Evolutionary conservation across 257 asterid species (phyloP).

Genomic region (Cynanchum wilfordii): DNA sequence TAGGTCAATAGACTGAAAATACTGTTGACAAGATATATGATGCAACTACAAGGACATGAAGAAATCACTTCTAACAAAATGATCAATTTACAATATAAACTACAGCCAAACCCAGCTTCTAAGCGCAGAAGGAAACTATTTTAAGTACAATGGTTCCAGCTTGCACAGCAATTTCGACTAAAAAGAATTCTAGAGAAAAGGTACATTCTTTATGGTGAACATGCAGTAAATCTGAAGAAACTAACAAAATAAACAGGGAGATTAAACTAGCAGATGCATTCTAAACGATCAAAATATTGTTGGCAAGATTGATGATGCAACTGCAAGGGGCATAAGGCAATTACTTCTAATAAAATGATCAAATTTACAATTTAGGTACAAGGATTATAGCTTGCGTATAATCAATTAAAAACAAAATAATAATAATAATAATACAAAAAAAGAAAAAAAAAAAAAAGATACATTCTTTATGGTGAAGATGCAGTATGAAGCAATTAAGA

Average conservation of each 20-base stretch:
- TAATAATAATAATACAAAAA: no score
- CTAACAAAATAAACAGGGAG: neutral
- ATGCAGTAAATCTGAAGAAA: neutral
- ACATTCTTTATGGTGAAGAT: no score
- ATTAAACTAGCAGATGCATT: neutral
- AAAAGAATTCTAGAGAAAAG: neutral
- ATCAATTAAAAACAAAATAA: neutral
- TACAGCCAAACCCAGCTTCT: neutral
- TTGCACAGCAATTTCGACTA: neutral
- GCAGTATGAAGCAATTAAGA: no score
- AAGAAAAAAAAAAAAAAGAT: no score
- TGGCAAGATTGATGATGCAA: no score
- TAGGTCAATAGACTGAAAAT: neutral
- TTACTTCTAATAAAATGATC: no score
- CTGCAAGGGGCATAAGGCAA: no score
- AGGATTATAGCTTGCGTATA: no score
- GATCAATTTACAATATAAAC: neutral
- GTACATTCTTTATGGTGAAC: neutral
- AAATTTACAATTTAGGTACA: no score
- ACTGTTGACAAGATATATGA: constrained; percentile 1
- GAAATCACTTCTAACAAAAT: neutral
- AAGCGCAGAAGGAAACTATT: neutral
- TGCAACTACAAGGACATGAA: neutral
- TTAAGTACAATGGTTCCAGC: neutral
- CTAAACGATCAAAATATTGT: neutral